A percentile compares a stretch with the other conserved stretches of the same genome.
These are phyloP conservation scores for Aureobasidium musti DNA, from an alignment of 2,329 filamentous ascomycete species.

Conservation along the genomic window DNA sequence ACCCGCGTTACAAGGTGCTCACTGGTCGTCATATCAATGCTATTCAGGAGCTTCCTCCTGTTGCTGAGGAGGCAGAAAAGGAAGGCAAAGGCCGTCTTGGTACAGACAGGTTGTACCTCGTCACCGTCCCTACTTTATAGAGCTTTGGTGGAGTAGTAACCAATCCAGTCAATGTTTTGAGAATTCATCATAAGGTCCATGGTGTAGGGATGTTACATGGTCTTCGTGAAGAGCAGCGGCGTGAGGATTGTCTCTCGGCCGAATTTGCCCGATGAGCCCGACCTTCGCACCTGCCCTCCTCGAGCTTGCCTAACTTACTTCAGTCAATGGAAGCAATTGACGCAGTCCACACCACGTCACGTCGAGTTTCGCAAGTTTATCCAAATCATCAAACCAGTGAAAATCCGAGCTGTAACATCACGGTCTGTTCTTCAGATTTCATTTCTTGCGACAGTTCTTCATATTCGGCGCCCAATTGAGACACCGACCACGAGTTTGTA, in stretches of 20 bases:
- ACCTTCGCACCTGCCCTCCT: neutral
- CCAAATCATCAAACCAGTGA: no score
- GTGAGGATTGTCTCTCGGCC: neutral
- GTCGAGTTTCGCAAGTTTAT: no score
- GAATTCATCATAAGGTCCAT: neutral
- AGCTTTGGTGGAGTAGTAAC: no score
- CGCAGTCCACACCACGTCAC: no score
- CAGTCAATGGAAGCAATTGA: no score
- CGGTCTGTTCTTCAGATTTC: no score
- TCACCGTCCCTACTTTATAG: slow-evolving; percentile 11
- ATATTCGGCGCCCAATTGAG: neutral
- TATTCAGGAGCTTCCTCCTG: slow-evolving; percentile 30
- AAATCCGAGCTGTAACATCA: no score
- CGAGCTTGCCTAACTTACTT: no score
- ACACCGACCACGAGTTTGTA: neutral
- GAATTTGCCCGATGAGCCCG: neutral
- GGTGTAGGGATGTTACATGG: no score
- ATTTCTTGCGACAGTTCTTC: neutral
- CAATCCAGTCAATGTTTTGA: no score
- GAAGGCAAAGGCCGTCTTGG: slow-evolving; percentile 32
- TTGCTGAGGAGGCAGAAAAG: slow-evolving; percentile 33
- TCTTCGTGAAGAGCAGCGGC: neutral
- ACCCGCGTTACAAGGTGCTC: slow-evolving; percentile 32
- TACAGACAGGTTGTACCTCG: slow-evolving; percentile 32
- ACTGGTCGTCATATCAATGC: slow-evolving; percentile 33